These are phyloP conservation scores for Hypoxylon cercidicola DNA, from an alignment of 495 filamentous ascomycete genomes.

Conservation along the genomic window DNA sequence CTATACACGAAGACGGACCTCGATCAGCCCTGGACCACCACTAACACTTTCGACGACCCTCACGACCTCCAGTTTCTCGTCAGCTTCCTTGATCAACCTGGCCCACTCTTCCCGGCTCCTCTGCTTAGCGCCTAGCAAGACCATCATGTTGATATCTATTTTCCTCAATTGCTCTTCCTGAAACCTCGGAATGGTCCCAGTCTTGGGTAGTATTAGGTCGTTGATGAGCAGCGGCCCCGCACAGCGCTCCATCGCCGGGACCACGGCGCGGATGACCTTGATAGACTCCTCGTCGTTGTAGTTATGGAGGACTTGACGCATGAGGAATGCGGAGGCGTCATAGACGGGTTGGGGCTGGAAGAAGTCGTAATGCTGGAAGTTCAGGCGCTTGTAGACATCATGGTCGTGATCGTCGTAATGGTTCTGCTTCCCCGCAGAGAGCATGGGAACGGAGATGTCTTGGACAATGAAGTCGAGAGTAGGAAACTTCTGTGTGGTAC, in stretches of 20 bases:
- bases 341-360: conserved; percentile 39
- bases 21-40: too few relatives aligned
- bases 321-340: conserved; percentile 34
- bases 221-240: conserved; percentile 39
- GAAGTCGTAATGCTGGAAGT: conserved; percentile 40
- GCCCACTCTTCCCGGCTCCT: conserved; percentile 45
- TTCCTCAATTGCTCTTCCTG: conserved; percentile 14
- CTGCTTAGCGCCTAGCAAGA: conserved; percentile 43
- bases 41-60: too few relatives aligned
- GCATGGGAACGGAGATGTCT: conserved; percentile 34
- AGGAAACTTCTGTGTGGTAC: conserved; percentile 16
- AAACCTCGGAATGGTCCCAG: conserved; percentile 4
- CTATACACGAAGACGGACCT: too few relatives aligned
- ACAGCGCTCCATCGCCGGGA: conserved; percentile 38
- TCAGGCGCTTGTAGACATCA: conserved; percentile 26
- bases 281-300: conserved; percentile 33
- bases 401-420: background rate
- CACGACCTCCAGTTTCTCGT: too few relatives aligned
- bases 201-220: conserved; percentile 37
- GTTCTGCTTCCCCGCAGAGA: conserved; percentile 33
- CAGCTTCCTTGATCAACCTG: conserved; percentile 44
- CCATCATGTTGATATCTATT: conserved; percentile 31
- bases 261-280: conserved; percentile 33
- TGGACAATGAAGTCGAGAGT: conserved; percentile 36
- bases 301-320: conserved; percentile 44